Percentiles rank a stretch among this genome's conserved stretches.
Evolutionary conservation across 2,329 filamentous ascomycete species (phyloP).

Genomic region (Cylindrodendrum hubeiense): DNA sequence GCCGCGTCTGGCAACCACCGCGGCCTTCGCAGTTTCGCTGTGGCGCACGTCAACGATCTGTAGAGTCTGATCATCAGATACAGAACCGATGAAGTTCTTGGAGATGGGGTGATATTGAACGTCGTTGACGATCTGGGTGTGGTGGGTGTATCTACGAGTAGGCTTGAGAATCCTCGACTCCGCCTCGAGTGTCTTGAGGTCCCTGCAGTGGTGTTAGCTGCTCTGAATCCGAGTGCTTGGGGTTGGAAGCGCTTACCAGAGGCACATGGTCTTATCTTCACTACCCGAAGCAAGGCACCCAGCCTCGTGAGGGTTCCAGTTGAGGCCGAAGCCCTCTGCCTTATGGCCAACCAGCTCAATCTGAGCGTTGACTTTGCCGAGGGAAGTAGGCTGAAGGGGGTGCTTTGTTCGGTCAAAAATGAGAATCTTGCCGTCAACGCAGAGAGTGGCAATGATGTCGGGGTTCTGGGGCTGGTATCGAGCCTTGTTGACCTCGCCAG

Average conservation of each 20-base stretch:
- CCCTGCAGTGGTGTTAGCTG: slow-evolving; percentile 63
- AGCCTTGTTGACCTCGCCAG: slow-evolving; percentile 97
- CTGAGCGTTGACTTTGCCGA: slow-evolving; percentile 80
- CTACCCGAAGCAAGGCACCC: slow-evolving; percentile 91
- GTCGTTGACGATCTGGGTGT: slow-evolving; percentile 93
- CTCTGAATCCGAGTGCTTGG: background rate
- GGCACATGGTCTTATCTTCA: slow-evolving; percentile 89
- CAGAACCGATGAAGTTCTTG: slow-evolving; percentile 87
- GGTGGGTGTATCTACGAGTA: slow-evolving; percentile 83
- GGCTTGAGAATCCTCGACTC: slow-evolving; percentile 79
- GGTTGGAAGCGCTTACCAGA: slow-evolving; percentile 74
- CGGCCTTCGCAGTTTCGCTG: slow-evolving; percentile 73
- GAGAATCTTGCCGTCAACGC: slow-evolving; percentile 87
- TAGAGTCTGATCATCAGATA: slow-evolving; percentile 94
- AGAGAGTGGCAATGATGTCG: slow-evolving; percentile 94
- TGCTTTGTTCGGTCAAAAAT: slow-evolving; percentile 98
- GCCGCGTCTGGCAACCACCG: slow-evolving; percentile 77
- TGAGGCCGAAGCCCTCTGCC: slow-evolving; percentile 90
- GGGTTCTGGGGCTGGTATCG: slow-evolving; percentile 98
- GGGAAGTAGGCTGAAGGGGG: slow-evolving; percentile 74
- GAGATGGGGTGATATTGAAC: slow-evolving; percentile 95
- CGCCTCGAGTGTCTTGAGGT: slow-evolving; percentile 81
- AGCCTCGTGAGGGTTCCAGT: slow-evolving; percentile 88
- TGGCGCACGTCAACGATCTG: slow-evolving; percentile 91
- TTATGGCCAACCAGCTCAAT: slow-evolving; percentile 88